Conservation (phyloP, 305 asterid species). For the Fraxinus sp. region DNA sequence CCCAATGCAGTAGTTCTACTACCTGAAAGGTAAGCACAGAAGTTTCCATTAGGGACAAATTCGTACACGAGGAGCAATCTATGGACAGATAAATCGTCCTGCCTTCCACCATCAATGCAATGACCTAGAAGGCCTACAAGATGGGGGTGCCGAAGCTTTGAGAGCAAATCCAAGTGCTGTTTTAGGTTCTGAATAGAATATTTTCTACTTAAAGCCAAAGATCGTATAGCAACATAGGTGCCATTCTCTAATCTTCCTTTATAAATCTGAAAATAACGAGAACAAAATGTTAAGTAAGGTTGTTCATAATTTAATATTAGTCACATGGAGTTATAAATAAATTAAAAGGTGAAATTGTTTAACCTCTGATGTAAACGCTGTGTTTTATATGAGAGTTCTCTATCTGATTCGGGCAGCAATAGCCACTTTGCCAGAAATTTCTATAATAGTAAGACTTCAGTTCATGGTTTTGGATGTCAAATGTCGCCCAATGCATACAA, state of each 20-base stretch:
- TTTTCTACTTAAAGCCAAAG: constrained; percentile 52
- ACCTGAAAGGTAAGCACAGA: constrained; percentile 81
- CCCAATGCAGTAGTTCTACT: background rate
- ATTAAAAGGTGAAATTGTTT: background rate
- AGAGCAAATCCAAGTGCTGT: constrained; percentile 71
- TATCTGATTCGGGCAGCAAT: background rate
- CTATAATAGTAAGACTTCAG: background rate
- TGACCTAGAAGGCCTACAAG: constrained; percentile 75
- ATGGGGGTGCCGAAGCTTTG: constrained; percentile 84
- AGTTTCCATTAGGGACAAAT: constrained; percentile 72
- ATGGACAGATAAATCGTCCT: constrained; percentile 55
- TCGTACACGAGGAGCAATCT: constrained; percentile 81
- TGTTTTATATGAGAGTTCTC: background rate
- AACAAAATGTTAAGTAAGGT: constrained; percentile 22
- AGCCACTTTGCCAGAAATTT: background rate
- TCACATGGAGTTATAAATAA: background rate
- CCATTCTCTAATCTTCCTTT: constrained; percentile 83
- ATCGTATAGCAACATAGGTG: constrained; percentile 55
- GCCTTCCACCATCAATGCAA: constrained; percentile 69
- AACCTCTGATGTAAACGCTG: background rate
- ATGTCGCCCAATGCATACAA: background rate
- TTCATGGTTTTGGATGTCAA: background rate
- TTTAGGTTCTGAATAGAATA: constrained; percentile 63
- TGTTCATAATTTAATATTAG: constrained; percentile 20
- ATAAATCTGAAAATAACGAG: constrained; percentile 58